phyloP scores from a whole-genome alignment of 495 filamentous ascomycete species.

The Hypoxylon trugodes region DNA sequence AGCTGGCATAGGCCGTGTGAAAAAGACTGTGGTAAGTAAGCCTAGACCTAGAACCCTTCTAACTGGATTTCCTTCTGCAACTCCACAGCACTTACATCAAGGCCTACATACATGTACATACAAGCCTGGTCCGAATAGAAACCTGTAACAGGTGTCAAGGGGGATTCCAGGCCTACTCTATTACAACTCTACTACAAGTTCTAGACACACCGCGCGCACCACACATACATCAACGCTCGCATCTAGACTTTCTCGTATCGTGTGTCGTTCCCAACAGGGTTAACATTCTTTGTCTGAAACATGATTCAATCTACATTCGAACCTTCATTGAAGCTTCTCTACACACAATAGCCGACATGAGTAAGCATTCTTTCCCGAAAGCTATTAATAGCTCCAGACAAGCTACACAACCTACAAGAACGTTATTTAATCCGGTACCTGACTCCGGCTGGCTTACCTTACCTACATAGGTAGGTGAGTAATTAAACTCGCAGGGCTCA shows the following conservation, averaged over 20 bases:
- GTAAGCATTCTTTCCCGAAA: neutral
- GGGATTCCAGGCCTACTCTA: constrained; percentile 19
- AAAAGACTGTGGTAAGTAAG: constrained; percentile 33
- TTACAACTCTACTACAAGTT: constrained; percentile 9
- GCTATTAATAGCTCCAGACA: constrained; percentile 30
- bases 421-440: constrained; percentile 9
- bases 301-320: constrained; percentile 28
- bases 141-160: constrained; percentile 5
- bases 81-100: constrained; percentile 1
- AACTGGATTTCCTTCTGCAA: neutral
- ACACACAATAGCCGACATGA: constrained; percentile 11
- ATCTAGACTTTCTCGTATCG: constrained; percentile 32
- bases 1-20: too few relatives aligned
- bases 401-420: constrained; percentile 7
- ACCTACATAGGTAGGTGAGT: neutral
- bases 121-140: constrained; percentile 9
- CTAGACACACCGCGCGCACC: too few relatives aligned
- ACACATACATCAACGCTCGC: too few relatives aligned
- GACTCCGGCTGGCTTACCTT: neutral
- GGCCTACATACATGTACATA: neutral
- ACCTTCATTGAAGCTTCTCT: constrained; percentile 5
- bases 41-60: too few relatives aligned
- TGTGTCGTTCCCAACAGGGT: constrained; percentile 23
- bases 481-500: neutral
- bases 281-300: constrained; percentile 34